A percentile compares a stretch with the other conserved stretches of the same genome.
These are phyloP conservation scores for Cornus kousa DNA, from an alignment of 148 eudicot species.

Conservation along the genomic window DNA sequence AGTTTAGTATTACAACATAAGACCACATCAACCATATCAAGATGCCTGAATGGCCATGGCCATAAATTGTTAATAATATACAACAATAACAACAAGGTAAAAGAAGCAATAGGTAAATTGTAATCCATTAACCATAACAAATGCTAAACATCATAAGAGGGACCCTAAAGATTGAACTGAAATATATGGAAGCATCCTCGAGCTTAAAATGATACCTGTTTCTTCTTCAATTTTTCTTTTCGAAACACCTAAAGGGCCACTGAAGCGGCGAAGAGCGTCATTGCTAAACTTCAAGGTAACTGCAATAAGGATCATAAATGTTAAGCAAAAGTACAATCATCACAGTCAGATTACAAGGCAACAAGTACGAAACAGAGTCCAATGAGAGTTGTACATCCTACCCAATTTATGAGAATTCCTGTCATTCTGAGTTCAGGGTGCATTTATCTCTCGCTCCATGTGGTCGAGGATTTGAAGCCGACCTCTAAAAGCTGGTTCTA, in stretches of 20 bases:
- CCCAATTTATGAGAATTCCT: conserved; percentile 74
- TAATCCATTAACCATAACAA: background rate
- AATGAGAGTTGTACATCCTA: conserved; percentile 21
- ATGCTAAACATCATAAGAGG: background rate
- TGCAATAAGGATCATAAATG: conserved; percentile 30
- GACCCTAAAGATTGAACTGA: background rate
- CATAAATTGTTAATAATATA: background rate
- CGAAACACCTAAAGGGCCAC: conserved; percentile 86
- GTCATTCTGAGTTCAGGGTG: conserved; percentile 66
- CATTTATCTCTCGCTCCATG: conserved; percentile 77
- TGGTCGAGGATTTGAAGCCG: conserved; percentile 88
- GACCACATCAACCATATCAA: background rate
- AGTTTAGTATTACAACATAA: background rate
- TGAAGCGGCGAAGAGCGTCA: conserved; percentile 74
- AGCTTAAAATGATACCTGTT: conserved; percentile 51
- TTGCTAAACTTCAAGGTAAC: conserved; percentile 74
- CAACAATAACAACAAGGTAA: background rate
- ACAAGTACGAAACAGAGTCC: background rate
- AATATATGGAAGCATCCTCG: background rate
- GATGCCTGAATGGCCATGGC: background rate
- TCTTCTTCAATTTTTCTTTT: conserved; percentile 87
- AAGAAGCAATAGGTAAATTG: background rate
- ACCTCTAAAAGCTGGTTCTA: conserved; percentile 80
- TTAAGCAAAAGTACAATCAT: background rate
- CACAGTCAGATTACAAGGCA: background rate